A percentile compares a stretch with the other conserved stretches of the same genome.
Conservation (phyloP, 805 yeast species). For the Grigorovia humatica region DNA sequence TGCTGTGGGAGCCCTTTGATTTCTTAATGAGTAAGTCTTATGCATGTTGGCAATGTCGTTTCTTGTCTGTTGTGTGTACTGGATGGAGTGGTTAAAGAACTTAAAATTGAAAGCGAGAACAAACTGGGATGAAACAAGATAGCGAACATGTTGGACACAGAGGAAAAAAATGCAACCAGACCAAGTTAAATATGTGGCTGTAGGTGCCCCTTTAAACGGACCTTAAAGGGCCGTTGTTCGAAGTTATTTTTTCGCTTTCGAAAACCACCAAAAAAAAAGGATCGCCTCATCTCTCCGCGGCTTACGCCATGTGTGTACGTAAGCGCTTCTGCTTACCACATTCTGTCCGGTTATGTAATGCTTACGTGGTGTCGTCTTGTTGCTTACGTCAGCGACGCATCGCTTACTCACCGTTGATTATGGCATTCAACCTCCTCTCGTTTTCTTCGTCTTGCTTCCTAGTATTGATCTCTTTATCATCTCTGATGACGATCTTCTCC, state of each 20-base stretch:
- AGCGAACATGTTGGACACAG: too few species aligned
- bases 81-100: too few species aligned
- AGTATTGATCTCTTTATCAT: conserved; percentile 27
- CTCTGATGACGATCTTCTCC: conserved; percentile 18
- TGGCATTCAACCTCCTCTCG: conserved; percentile 28
- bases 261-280: not conserved
- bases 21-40: conserved; percentile 95
- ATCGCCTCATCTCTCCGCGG: not conserved
- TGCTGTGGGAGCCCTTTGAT: conserved; percentile 94
- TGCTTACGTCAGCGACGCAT: not conserved
- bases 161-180: too few species aligned
- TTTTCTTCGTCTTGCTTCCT: conserved; percentile 27
- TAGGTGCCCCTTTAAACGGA: not conserved
- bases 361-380: not conserved
- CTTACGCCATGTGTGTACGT: not conserved
- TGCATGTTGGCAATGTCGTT: conserved; percentile 46
- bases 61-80: too few species aligned
- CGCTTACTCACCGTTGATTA: conserved; percentile 19
- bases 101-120: too few species aligned
- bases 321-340: not conserved
- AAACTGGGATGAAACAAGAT: too few species aligned
- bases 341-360: not conserved
- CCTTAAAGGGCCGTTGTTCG: not conserved
- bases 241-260: not conserved
- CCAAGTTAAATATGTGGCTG: not conserved